phyloP scores from a whole-genome alignment of 2,329 filamentous ascomycete genomes.

The Scedosporium dehoogii region DNA sequence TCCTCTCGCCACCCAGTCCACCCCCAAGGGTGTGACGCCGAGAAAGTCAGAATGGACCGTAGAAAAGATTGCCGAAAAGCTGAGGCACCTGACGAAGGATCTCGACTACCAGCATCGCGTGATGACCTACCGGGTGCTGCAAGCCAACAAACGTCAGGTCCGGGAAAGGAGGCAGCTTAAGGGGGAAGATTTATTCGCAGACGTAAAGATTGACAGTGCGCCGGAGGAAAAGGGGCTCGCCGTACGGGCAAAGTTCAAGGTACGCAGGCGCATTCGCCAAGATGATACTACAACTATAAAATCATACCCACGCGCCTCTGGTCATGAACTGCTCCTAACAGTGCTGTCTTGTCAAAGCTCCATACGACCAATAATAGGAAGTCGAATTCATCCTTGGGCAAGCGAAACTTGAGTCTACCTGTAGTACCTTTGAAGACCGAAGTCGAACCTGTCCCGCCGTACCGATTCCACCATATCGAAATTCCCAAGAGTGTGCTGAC shows the following conservation, averaged over 20 bases:
- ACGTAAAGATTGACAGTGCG: slow-evolving; percentile 25
- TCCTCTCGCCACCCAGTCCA: neutral
- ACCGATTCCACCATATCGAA: slow-evolving; percentile 50
- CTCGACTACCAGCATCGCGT: slow-evolving; percentile 33
- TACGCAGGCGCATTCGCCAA: slow-evolving; percentile 14
- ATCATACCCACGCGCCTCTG: neutral
- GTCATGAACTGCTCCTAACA: neutral
- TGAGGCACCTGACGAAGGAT: slow-evolving; percentile 29
- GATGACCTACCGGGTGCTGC: slow-evolving; percentile 2
- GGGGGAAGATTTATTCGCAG: slow-evolving; percentile 37
- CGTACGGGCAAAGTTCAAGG: slow-evolving; percentile 43
- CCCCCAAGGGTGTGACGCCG: slow-evolving; percentile 1
- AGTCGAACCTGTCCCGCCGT: slow-evolving; percentile 43
- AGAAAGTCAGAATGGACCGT: slow-evolving; percentile 28
- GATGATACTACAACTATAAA: neutral
- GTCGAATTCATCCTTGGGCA: slow-evolving; percentile 23
- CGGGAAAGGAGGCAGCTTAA: slow-evolving; percentile 23
- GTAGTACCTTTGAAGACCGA: slow-evolving; percentile 39
- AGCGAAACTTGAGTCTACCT: slow-evolving; percentile 24
- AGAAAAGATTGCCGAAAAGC: slow-evolving; percentile 28
- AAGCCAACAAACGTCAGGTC: neutral
- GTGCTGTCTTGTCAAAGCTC: slow-evolving; percentile 23
- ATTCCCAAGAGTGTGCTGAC: slow-evolving; percentile 50
- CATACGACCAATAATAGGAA: slow-evolving; percentile 30
- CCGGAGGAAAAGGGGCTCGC: slow-evolving; percentile 26